Conservation (phyloP, 768 basidiomycete species). For the Russula sp. region DNA sequence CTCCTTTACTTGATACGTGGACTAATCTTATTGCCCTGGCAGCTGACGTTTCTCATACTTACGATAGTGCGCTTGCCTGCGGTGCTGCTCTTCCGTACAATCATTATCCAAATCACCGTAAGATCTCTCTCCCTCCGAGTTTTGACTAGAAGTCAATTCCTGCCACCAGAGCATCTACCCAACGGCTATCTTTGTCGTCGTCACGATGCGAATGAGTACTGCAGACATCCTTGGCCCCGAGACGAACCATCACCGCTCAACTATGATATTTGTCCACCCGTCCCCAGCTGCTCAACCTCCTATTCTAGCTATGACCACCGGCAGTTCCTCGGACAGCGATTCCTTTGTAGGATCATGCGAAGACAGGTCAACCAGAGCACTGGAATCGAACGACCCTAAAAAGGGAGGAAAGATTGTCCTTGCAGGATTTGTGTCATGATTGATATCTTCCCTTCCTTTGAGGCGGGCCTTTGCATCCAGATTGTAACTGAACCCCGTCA, state of each 20-base stretch:
- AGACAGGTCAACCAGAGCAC: background rate
- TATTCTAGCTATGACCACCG: too few species aligned
- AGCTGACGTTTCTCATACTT: background rate
- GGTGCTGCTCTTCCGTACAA: slow-evolving; percentile 1
- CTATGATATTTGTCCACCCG: background rate
- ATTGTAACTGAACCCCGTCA: too few species aligned
- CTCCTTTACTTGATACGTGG: background rate
- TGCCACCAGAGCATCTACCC: slow-evolving; percentile 12
- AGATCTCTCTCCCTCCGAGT: background rate
- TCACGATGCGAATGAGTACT: slow-evolving; percentile 9
- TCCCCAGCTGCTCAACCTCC: background rate
- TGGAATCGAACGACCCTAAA: background rate
- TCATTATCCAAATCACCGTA: slow-evolving; percentile 12
- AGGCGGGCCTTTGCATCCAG: background rate
- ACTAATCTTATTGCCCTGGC: background rate
- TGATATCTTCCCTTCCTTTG: background rate
- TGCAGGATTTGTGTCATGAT: background rate
- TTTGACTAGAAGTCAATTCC: background rate
- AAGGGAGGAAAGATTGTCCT: background rate
- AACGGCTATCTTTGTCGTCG: slow-evolving; percentile 8
- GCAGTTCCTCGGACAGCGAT: background rate
- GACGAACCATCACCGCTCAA: background rate
- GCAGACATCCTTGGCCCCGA: background rate
- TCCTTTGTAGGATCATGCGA: background rate
- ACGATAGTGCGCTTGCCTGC: background rate